Evolutionary conservation across 805 yeast genomes (phyloP).

Genomic region (Pichia heedii): DNA sequence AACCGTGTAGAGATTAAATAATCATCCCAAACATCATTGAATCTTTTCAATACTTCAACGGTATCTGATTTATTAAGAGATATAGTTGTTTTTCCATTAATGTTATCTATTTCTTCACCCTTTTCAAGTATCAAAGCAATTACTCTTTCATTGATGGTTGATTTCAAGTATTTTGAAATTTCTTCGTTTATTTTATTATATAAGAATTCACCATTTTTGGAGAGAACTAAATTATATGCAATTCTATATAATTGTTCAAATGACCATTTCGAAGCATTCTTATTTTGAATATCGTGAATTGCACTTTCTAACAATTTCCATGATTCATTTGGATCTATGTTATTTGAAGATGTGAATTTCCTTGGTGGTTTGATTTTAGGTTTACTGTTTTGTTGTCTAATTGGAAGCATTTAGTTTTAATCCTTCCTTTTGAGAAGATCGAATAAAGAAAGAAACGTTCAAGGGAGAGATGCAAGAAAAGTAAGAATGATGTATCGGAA

Average conservation of each 20-base stretch:
- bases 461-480: too few relatives aligned
- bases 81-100: not conserved
- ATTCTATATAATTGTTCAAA: constrained; percentile 77
- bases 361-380: constrained; percentile 63
- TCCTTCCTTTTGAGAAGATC: too few relatives aligned
- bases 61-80: constrained; percentile 2
- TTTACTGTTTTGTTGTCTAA: constrained; percentile 26
- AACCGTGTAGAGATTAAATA: constrained; percentile 66
- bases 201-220: constrained; percentile 56
- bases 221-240: constrained; percentile 66
- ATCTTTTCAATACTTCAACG: constrained; percentile 23
- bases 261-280: constrained; percentile 64
- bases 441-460: too few relatives aligned
- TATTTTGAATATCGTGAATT: constrained; percentile 58
- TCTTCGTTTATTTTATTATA: constrained; percentile 51
- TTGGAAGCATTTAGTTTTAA: constrained; percentile 2
- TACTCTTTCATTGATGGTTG: constrained; percentile 18
- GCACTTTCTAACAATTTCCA: constrained; percentile 65
- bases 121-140: not conserved
- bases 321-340: constrained; percentile 46
- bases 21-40: constrained; percentile 54
- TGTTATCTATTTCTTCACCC: not conserved
- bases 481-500: too few relatives aligned
- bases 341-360: constrained; percentile 28
- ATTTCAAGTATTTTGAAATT: constrained; percentile 38